These are phyloP conservation scores for Rauvolfia tetraphylla DNA, from an alignment of 257 asterid genomes.

Conservation along the genomic window DNA sequence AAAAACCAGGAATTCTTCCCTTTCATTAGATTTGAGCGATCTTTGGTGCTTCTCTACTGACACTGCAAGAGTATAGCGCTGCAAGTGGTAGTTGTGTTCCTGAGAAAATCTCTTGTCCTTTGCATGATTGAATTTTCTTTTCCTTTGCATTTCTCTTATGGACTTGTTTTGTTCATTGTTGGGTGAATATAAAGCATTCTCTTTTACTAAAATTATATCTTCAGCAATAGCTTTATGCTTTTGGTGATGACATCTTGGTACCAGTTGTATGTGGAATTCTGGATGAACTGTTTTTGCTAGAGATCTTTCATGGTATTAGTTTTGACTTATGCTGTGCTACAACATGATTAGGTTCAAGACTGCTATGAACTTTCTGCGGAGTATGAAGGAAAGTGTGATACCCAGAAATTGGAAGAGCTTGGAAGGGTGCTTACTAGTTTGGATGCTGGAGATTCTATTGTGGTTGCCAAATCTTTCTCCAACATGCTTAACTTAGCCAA, in stretches of 20 bases:
- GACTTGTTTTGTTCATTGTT: neutral
- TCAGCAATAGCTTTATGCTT: neutral
- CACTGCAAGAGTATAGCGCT: neutral
- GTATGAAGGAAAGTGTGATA: slow-evolving; percentile 70
- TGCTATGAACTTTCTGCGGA: slow-evolving; percentile 88
- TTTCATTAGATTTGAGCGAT: neutral
- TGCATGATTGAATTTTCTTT: neutral
- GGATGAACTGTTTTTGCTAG: neutral
- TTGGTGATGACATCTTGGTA: neutral
- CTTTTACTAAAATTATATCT: neutral
- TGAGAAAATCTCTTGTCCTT: neutral
- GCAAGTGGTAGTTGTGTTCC: neutral
- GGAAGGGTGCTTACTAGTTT: slow-evolving; percentile 79
- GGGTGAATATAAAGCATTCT: neutral
- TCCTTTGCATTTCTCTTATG: neutral
- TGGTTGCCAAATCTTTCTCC: slow-evolving; percentile 81
- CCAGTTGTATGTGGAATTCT: neutral
- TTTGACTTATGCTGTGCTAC: slow-evolving; percentile 13
- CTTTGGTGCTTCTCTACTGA: neutral
- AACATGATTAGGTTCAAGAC: slow-evolving; percentile 70
- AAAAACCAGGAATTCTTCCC: neutral
- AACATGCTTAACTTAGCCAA: slow-evolving; percentile 92
- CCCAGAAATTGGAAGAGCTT: slow-evolving; percentile 79
- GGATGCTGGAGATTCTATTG: slow-evolving; percentile 98
- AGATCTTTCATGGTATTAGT: slow-evolving; percentile 1